Evolutionary conservation across 2,329 filamentous ascomycete species (phyloP), one percentile per base, ranked within the genome.

Genomic region (Beauveria caledonica): DNA sequence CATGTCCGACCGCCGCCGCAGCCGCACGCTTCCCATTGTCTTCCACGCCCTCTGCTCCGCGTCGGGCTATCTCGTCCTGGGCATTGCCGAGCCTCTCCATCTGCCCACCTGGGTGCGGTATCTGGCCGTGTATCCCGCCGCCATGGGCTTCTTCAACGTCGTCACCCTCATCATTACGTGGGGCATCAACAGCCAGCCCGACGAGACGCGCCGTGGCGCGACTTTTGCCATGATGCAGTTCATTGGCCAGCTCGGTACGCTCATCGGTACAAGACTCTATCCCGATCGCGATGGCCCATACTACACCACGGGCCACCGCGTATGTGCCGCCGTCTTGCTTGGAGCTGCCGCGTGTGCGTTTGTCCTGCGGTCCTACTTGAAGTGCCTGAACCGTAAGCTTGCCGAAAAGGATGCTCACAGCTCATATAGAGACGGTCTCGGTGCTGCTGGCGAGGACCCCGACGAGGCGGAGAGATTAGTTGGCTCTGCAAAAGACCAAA

Each of bases 151-250:
- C 74, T 93, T 96, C 77, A 86, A 83, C 62, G 88, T 90, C 21
- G 88, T 96, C 61, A 91, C 90, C 0, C 80, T 96, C 36, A 87
- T 92, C 65, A 89, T 96, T 60, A 88, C 90, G 1, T 96, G 92
- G 92, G 90, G 84, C 40, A 83, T 96, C 68, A 95, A 96, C 70
- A 96, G 96, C 72, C 89, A 94, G 69, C 76, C 81, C 58, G 85
- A 79, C 13, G 84, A 86, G 63, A 83, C 82, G 56, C 83, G 85
- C 7, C 88, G 89, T 65, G 90, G 90, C 0, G 85, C 85, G 1
- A 90, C 88, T 1, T 89, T 96, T 68, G 90, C 88, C 1, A 78
- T 96, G 36, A 72, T 97, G 68, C 92, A 96, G 72, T 68, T 91
- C 40, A 80, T 96, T 15, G 92, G 90, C 1, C 90, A 95, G 74